These are phyloP conservation scores for Lachnellula subtilissima DNA, from an alignment of 2,329 filamentous ascomycete genomes.

Conservation along the genomic window DNA sequence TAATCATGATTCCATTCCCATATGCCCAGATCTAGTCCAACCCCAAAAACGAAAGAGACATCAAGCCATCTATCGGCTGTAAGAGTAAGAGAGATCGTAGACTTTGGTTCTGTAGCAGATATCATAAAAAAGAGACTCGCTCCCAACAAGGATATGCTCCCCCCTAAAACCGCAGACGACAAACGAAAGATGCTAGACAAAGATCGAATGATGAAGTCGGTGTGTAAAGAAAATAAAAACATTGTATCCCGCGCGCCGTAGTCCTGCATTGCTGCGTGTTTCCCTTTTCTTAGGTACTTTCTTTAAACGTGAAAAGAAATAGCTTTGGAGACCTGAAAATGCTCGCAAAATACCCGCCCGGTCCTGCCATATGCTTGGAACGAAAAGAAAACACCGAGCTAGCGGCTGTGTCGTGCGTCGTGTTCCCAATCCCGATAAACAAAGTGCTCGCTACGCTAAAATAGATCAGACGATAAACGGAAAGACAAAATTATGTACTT, in stretches of 20 bases:
- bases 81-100: constrained; percentile 6
- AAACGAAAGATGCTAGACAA: constrained; percentile 25
- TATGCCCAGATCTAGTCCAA: constrained; percentile 10
- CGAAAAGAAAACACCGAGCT: constrained; percentile 29
- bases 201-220: constrained; percentile 17
- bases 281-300: constrained; percentile 42
- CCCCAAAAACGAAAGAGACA: constrained; percentile 24
- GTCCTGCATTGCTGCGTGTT: constrained; percentile 61
- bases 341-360: constrained; percentile 29
- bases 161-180: constrained; percentile 23
- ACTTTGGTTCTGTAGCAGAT: constrained; percentile 11
- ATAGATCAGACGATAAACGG: constrained; percentile 37
- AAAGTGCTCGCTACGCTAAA: constrained; percentile 48
- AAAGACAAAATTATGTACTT: constrained; percentile 29
- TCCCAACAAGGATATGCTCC: constrained; percentile 12
- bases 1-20: constrained; percentile 3
- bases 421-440: constrained; percentile 41
- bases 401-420: constrained; percentile 21
- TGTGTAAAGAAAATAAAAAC: constrained; percentile 22
- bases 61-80: constrained; percentile 25
- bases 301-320: constrained; percentile 18
- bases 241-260: constrained; percentile 38
- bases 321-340: constrained; percentile 35
- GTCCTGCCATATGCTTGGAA: constrained; percentile 29
- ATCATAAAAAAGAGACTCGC: constrained; percentile 16